phyloP scores from a whole-genome alignment of 257 asterid genomes.

The Leonotis leonurus region DNA sequence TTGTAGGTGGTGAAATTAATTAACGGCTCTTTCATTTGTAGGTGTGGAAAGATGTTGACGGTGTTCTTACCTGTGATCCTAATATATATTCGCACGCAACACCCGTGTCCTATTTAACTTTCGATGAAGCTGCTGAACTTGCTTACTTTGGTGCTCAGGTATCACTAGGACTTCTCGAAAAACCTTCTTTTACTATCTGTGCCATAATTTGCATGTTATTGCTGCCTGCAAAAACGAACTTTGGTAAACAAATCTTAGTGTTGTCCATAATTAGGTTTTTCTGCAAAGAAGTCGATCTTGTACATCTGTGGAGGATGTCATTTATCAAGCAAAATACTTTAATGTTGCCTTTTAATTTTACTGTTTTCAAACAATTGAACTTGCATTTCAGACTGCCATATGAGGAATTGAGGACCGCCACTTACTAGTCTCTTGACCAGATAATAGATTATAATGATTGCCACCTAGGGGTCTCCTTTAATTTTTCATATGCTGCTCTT shows the following conservation, averaged over 20 bases:
- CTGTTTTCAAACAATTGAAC: slow-evolving; percentile 1
- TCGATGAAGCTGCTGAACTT: slow-evolving; percentile 98
- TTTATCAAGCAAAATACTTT: background rate
- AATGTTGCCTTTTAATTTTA: background rate
- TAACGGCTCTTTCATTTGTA: slow-evolving; percentile 23
- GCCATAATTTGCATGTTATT: background rate
- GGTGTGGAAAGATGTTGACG: slow-evolving; percentile 99
- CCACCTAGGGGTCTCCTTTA: background rate
- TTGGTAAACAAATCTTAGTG: background rate
- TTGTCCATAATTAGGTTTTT: background rate
- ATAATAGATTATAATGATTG: background rate
- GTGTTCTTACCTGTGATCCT: slow-evolving; percentile 97
- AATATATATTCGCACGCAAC: slow-evolving; percentile 53
- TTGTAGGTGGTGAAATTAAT: background rate
- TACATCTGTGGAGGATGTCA: background rate
- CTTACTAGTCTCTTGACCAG: slow-evolving; percentile 11
- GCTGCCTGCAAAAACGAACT: background rate
- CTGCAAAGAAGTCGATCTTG: background rate
- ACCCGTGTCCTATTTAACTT: slow-evolving; percentile 86
- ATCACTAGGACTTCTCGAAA: slow-evolving; percentile 1
- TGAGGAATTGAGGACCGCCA: background rate
- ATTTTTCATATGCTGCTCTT: background rate
- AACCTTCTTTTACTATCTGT: background rate
- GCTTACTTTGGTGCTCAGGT: slow-evolving; percentile 76
- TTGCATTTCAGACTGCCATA: background rate